Evolutionary conservation across 768 basidiomycete species (phyloP).

Genomic region (Suillus weaverae): DNA sequence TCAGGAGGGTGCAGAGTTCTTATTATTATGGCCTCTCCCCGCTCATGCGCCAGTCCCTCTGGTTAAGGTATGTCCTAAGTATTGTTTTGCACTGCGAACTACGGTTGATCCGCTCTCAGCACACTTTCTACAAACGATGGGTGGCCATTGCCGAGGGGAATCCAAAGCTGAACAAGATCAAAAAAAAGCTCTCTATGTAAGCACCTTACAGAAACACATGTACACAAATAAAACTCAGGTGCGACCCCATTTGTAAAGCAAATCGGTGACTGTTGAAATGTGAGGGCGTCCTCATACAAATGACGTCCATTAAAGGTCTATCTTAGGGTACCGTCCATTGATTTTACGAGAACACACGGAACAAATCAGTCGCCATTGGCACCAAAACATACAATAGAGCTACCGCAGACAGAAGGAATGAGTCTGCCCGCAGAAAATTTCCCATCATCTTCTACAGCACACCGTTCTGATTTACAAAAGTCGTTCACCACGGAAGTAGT

Average conservation of each 20-base stretch:
- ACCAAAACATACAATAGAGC: conserved; percentile 3
- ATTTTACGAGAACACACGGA: background rate
- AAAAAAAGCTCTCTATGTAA: conserved; percentile 30
- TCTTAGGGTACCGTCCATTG: background rate
- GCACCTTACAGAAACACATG: background rate
- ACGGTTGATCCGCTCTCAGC: conserved; percentile 13
- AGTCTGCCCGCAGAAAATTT: background rate
- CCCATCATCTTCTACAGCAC: background rate
- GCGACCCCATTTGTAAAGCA: background rate
- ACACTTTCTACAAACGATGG: conserved; percentile 27
- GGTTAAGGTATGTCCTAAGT: background rate
- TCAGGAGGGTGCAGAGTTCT: conserved; percentile 19
- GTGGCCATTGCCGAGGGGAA: conserved; percentile 24
- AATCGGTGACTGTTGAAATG: background rate
- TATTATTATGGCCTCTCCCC: conserved; percentile 26
- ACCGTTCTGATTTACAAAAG: background rate
- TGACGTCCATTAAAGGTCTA: background rate
- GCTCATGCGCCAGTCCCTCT: conserved; percentile 11
- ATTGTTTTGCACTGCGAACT: background rate
- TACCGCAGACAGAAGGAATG: background rate
- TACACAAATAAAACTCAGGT: background rate
- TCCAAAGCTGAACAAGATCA: conserved; percentile 23
- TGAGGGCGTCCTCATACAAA: background rate
- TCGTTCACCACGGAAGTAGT: background rate
- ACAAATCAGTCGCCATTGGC: background rate